Evolutionary conservation across 345 rosid species (phyloP).

Genomic region (Kandelia obovata): DNA sequence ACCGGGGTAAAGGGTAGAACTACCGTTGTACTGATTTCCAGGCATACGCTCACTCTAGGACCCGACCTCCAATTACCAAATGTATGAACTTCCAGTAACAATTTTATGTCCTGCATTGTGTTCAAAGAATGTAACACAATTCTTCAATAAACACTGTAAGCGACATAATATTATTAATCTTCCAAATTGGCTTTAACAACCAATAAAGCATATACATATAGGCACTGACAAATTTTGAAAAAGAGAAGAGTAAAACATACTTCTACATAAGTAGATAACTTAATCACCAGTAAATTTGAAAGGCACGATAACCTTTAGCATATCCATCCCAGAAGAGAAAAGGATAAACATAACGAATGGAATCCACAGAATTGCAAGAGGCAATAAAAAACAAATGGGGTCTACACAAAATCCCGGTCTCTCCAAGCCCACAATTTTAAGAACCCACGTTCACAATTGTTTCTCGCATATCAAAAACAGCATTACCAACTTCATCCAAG

Average conservation of each 20-base stretch:
- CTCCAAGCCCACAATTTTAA: slow-evolving; percentile 20
- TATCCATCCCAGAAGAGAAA: slow-evolving; percentile 20
- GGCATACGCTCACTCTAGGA: slow-evolving; percentile 74
- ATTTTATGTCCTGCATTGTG: slow-evolving; percentile 52
- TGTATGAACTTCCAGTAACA: slow-evolving; percentile 16
- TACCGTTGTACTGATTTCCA: slow-evolving; percentile 76
- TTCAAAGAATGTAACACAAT: slow-evolving; percentile 22
- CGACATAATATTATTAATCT: slow-evolving; percentile 28
- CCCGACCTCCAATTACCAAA: slow-evolving; percentile 18
- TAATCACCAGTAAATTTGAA: slow-evolving; percentile 18
- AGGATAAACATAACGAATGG: slow-evolving; percentile 40
- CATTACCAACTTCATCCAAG: not conserved
- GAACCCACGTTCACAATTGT: not conserved
- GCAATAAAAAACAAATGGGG: slow-evolving; percentile 26
- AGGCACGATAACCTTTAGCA: slow-evolving; percentile 19
- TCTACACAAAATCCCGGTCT: slow-evolving; percentile 18
- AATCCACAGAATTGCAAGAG: slow-evolving; percentile 55
- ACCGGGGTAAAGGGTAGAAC: slow-evolving; percentile 46
- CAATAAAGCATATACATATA: too few species aligned
- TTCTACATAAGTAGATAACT: slow-evolving; percentile 27
- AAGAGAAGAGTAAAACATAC: slow-evolving; percentile 22
- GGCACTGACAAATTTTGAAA: not conserved
- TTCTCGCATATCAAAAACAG: not conserved
- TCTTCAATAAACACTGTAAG: slow-evolving; percentile 9
- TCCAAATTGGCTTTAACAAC: slow-evolving; percentile 1